A percentile compares a stretch with the other conserved stretches of the same genome.
Evolutionary conservation across 2,329 filamentous ascomycete species (phyloP).

Genomic region (Huntiella savannae): DNA sequence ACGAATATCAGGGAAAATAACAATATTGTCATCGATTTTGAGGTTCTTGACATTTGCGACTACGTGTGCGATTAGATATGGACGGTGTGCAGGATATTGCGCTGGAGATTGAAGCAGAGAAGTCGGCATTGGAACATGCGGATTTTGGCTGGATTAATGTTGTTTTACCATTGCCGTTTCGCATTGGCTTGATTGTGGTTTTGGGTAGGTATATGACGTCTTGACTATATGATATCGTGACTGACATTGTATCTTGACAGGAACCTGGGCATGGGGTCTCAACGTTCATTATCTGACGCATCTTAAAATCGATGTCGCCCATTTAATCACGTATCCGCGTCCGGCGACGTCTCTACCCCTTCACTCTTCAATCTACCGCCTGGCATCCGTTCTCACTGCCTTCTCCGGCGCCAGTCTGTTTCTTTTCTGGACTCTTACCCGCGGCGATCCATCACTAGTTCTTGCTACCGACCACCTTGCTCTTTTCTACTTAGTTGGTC

Average conservation of each 20-base stretch:
- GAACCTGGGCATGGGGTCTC: constrained; percentile 84
- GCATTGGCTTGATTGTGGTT: constrained; percentile 69
- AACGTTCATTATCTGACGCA: constrained; percentile 76
- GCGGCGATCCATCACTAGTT: constrained; percentile 48
- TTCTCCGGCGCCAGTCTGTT: constrained; percentile 54
- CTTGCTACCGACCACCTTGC: constrained; percentile 70
- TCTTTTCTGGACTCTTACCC: constrained; percentile 69
- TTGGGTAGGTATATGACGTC: constrained; percentile 41
- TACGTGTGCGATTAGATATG: constrained; percentile 1
- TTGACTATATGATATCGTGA: background rate
- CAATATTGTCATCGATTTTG: background rate
- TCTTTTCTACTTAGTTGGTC: constrained; percentile 58
- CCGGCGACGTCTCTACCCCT: constrained; percentile 53
- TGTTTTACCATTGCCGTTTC: constrained; percentile 62
- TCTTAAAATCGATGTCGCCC: constrained; percentile 69
- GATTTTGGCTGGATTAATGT: constrained; percentile 11
- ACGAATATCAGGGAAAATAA: no score
- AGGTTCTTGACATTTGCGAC: background rate
- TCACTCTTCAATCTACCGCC: constrained; percentile 67
- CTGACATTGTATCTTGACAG: constrained; percentile 24
- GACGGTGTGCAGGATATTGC: constrained; percentile 4
- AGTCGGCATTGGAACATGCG: constrained; percentile 7
- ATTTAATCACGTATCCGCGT: constrained; percentile 74
- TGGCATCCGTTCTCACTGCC: constrained; percentile 57
- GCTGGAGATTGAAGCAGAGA: constrained; percentile 12